Percentiles rank a stretch among this genome's conserved stretches.
phyloP scores from a whole-genome alignment of 129 eudicot genomes.

The Mikania micrantha region DNA sequence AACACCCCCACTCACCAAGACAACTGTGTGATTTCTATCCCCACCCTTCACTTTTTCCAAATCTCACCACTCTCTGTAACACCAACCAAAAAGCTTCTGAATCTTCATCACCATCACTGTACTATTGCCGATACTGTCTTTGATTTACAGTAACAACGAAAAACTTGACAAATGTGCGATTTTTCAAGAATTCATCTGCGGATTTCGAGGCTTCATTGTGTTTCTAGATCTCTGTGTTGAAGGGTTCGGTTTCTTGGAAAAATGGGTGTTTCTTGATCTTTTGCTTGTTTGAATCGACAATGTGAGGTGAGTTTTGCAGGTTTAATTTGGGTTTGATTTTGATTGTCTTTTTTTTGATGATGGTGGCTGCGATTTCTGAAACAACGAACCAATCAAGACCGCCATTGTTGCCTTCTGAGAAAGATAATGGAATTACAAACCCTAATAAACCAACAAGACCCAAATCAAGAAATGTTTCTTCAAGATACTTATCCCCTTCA shows the following conservation, averaged over 20 bases:
- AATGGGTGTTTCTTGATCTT: slow-evolving; percentile 12
- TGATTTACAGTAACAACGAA: neutral
- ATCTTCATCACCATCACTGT: slow-evolving; percentile 28
- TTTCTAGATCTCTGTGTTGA: slow-evolving; percentile 29
- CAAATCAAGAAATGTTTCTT: slow-evolving; percentile 63
- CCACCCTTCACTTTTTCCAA: slow-evolving; percentile 33
- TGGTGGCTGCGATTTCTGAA: slow-evolving; percentile 76
- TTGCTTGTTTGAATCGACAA: slow-evolving; percentile 18
- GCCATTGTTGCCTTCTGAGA: slow-evolving; percentile 70
- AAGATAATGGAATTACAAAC: slow-evolving; percentile 46
- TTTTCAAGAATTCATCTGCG: slow-evolving; percentile 14
- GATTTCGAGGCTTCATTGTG: slow-evolving; percentile 14
- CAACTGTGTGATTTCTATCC: slow-evolving; percentile 28
- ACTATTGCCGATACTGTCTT: neutral
- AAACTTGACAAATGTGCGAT: slow-evolving; percentile 18
- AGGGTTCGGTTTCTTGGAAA: neutral
- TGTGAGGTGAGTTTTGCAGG: slow-evolving; percentile 43
- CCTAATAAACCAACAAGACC: slow-evolving; percentile 43
- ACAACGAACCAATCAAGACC: slow-evolving; percentile 53
- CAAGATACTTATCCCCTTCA: slow-evolving; percentile 84
- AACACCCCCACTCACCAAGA: slow-evolving; percentile 22
- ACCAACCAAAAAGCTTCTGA: slow-evolving; percentile 11
- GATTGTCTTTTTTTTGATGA: slow-evolving; percentile 19
- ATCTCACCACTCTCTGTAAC: slow-evolving; percentile 27
- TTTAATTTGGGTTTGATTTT: slow-evolving; percentile 13